Base-by-base conservation (phyloP, 768 basidiomycete species). In the Hemileccinum rubropunctum region DNA sequence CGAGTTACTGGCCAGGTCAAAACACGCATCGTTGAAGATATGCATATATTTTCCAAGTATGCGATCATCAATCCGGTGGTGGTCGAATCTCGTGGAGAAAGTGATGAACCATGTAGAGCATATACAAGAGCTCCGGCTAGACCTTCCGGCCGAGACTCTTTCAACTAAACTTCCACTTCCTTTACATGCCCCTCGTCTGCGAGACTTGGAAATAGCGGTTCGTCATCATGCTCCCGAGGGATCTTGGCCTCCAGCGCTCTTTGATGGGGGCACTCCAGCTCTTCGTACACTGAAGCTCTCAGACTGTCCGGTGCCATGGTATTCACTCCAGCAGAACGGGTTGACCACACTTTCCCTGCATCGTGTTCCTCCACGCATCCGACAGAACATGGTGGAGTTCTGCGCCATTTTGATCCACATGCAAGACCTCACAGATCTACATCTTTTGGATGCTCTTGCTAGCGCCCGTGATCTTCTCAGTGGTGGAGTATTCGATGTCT, bases 1-100 rank as follows among this genome's bases (percentile, higher is more conserved):
- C 30, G 73, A 71, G 53, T 73, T 75, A 69, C 47, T 78, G 30
- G 58, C 56, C 28, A 68, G 77, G 9, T 78, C 76, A 0, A 76
- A 73, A 45, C 67, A 63, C 57, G 72, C 71, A 10, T 59, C 67
- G 12, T 33, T 61, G 17, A 45, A 37, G 20, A 21, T 59, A 23
- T 33, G 15, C 28, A 33, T 40, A n/a, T n/a, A n/a, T n/a, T n/a
- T n/a, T n/a, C n/a, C n/a, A n/a, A n/a, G n/a, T n/a, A n/a, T n/a
- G n/a, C n/a, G n/a, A n/a, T n/a, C n/a, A n/a, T n/a, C n/a, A n/a
- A n/a, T 39, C 18, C 2, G n/a, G n/a, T 15, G 13, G 5, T 28
- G 37, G 27, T 15, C 26, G 6, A n/a, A 15, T 28, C 18, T 47
- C 20, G 32, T 39, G 30, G 20, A 32, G 8, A 39, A 9, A 30